Evolutionary conservation across 768 basidiomycete species (phyloP).

Genomic region (Arthromyces matolae): DNA sequence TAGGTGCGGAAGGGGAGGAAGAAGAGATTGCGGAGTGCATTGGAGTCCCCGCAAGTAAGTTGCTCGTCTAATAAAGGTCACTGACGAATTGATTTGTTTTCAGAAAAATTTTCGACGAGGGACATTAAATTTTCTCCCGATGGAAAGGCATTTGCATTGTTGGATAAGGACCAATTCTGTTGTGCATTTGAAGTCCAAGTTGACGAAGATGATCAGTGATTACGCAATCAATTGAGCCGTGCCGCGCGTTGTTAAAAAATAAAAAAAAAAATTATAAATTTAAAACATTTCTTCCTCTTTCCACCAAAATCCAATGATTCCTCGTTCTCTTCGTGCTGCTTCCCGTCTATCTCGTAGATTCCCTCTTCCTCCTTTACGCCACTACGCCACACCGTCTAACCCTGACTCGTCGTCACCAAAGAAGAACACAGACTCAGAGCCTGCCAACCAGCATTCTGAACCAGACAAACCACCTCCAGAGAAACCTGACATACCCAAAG

Average conservation of each 20-base stretch:
- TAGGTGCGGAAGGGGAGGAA: constrained; percentile 48
- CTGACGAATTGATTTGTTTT: constrained; percentile 10
- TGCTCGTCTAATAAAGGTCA: constrained; percentile 1
- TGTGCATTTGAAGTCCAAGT: constrained; percentile 80
- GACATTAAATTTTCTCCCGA: constrained; percentile 83
- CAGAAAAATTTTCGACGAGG: constrained; percentile 68
- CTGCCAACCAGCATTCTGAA: constrained; percentile 20
- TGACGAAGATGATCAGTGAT: constrained; percentile 28
- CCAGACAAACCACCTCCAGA: constrained; percentile 19
- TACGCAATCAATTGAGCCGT: constrained; percentile 7
- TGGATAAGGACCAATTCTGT: constrained; percentile 80
- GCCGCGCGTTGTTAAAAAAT: constrained; percentile 13
- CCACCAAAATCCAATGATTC: constrained; percentile 59
- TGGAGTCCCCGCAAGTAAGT: constrained; percentile 82
- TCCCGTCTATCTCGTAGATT: constrained; percentile 40
- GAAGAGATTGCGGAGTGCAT: constrained; percentile 90
- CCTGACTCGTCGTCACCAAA: constrained; percentile 20
- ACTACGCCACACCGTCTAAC: constrained; percentile 47
- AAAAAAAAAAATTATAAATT: no score
- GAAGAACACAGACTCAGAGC: constrained; percentile 30
- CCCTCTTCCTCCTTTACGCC: constrained; percentile 34
- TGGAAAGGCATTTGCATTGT: constrained; percentile 71
- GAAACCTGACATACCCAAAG: constrained; percentile 55
- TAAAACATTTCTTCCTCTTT: constrained; percentile 9
- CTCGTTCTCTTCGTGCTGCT: constrained; percentile 56